Conservation (phyloP, 768 basidiomycete genomes). For the Lactarius sp. region DNA sequence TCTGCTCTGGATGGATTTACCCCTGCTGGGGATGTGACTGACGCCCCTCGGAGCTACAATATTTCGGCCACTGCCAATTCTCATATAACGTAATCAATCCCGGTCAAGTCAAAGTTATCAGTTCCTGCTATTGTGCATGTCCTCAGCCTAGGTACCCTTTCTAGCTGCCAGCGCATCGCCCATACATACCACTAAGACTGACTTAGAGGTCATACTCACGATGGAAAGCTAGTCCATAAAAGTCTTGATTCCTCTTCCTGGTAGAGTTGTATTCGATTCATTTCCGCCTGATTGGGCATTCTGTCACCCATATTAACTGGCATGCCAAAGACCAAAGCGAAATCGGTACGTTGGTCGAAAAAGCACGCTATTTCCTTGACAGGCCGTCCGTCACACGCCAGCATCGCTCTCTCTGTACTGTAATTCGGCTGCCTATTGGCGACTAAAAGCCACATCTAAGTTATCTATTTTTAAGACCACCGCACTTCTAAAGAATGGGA, state of each 20-base stretch:
- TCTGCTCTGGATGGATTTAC: background rate
- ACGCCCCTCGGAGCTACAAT: slow-evolving; percentile 24
- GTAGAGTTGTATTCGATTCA: too few species aligned
- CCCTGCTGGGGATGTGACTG: background rate
- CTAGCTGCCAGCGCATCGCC: too few species aligned
- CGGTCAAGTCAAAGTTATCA: background rate
- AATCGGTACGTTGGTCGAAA: background rate
- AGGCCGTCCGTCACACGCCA: background rate
- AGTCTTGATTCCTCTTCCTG: too few species aligned
- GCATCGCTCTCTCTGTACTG: background rate
- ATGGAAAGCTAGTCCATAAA: background rate
- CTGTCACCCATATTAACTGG: too few species aligned
- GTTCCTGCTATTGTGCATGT: too few species aligned
- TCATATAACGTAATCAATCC: slow-evolving; percentile 14
- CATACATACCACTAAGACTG: too few species aligned
- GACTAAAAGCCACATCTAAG: background rate
- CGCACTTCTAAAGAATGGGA: too few species aligned
- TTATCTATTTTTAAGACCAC: background rate
- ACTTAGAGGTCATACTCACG: too few species aligned
- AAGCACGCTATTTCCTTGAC: background rate
- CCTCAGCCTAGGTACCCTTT: too few species aligned
- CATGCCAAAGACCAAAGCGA: too few species aligned
- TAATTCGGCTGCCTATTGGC: background rate
- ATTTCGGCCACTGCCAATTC: slow-evolving; percentile 11
- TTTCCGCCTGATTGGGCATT: too few species aligned